phyloP scores from a whole-genome alignment of 352 stramenopile species.

The Phytophthora pinifolia region DNA sequence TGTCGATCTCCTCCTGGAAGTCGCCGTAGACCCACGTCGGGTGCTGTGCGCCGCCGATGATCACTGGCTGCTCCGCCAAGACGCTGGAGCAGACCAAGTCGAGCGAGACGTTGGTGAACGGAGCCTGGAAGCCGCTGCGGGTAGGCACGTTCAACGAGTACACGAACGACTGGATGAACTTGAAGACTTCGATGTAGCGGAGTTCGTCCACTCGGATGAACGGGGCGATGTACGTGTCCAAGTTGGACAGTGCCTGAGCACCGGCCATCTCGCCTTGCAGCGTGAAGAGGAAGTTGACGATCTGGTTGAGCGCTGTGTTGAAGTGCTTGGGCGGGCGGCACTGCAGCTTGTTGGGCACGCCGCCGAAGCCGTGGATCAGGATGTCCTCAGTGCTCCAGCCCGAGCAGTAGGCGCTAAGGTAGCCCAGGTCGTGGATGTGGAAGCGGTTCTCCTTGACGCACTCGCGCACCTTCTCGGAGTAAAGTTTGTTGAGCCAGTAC shows the following conservation, averaged over 20 bases:
- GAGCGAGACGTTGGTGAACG: constrained; percentile 34
- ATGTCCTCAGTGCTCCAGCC: constrained; percentile 35
- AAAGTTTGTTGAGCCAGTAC: constrained; percentile 34
- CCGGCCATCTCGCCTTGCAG: constrained; percentile 33
- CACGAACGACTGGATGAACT: constrained; percentile 37
- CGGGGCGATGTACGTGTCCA: constrained; percentile 32
- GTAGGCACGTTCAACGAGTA: constrained; percentile 34
- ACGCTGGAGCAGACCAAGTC: constrained; percentile 30
- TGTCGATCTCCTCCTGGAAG: constrained; percentile 35
- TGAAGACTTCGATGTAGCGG: constrained; percentile 33
- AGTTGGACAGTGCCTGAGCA: constrained; percentile 31
- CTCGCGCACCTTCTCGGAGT: constrained; percentile 26
- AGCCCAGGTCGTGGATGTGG: constrained; percentile 34
- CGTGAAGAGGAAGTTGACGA: constrained; percentile 38
- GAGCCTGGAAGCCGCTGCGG: constrained; percentile 29
- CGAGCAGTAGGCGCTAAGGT: constrained; percentile 33
- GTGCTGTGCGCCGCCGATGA: constrained; percentile 31
- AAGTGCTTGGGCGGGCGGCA: constrained; percentile 33
- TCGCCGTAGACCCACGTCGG: constrained; percentile 30
- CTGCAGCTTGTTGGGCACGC: constrained; percentile 33
- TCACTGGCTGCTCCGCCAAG: constrained; percentile 23
- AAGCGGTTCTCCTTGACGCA: constrained; percentile 34
- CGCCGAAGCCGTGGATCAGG: constrained; percentile 31
- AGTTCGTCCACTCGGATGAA: constrained; percentile 35
- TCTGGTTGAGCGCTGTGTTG: constrained; percentile 32